phyloP scores from a whole-genome alignment of 352 stramenopile species.

The Phytophthora aleatoria region DNA sequence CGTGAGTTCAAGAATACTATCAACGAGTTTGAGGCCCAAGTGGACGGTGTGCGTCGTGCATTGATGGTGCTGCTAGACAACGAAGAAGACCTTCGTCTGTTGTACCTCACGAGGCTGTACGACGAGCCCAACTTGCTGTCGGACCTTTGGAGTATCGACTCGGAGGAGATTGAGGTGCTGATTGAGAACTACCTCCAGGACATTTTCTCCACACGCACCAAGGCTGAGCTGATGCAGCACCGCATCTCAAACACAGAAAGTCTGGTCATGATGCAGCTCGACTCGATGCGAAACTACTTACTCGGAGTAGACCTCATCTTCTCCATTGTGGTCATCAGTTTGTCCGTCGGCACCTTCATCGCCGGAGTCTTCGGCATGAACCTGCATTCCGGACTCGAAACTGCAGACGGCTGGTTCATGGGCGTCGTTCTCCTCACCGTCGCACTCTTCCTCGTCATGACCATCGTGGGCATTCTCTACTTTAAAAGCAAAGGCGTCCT shows the following conservation, averaged over 20 bases:
- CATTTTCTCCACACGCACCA: slow-evolving; percentile 71
- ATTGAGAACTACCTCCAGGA: slow-evolving; percentile 69
- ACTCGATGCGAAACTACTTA: slow-evolving; percentile 71
- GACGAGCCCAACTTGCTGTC: slow-evolving; percentile 39
- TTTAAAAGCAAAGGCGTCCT: slow-evolving; percentile 69
- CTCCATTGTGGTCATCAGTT: slow-evolving; percentile 57
- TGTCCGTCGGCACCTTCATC: slow-evolving; percentile 64
- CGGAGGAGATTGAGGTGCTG: slow-evolving; percentile 61
- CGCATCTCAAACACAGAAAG: slow-evolving; percentile 78
- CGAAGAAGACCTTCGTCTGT: slow-evolving; percentile 68
- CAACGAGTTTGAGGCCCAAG: slow-evolving; percentile 74
- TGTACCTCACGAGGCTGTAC: slow-evolving; percentile 62
- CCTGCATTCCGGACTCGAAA: slow-evolving; percentile 41
- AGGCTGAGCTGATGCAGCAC: slow-evolving; percentile 65
- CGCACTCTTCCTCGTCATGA: slow-evolving; percentile 42
- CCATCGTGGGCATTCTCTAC: slow-evolving; percentile 48
- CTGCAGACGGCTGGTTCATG: slow-evolving; percentile 37
- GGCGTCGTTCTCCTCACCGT: slow-evolving; percentile 44
- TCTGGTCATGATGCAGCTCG: slow-evolving; percentile 73
- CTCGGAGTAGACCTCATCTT: slow-evolving; percentile 63
- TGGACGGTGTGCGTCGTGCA: slow-evolving; percentile 60
- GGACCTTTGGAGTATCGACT: slow-evolving; percentile 53
- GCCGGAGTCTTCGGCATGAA: slow-evolving; percentile 74
- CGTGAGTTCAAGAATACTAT: slow-evolving; percentile 78
- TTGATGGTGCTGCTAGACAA: slow-evolving; percentile 77